Conservation (phyloP, 2,329 filamentous ascomycete genomes). For the Botrytis medusae region DNA sequence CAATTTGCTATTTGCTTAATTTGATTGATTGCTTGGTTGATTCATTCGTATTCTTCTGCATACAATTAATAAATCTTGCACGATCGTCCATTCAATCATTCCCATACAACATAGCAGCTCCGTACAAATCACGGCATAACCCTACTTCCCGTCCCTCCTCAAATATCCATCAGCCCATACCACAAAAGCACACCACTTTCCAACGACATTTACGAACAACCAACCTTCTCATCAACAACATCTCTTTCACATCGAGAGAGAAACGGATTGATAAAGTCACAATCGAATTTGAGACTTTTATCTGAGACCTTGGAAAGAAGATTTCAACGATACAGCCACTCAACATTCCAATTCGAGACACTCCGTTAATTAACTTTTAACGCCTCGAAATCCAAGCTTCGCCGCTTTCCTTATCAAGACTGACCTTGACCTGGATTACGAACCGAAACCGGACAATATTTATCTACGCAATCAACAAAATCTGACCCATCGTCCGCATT, state of each 20-base stretch:
- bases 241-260: conserved; percentile 29
- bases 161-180: neutral
- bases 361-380: neutral
- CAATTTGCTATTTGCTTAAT: neutral
- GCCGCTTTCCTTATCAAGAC: conserved; percentile 28
- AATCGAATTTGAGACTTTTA: conserved; percentile 29
- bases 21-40: conserved; percentile 15
- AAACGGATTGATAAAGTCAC: conserved; percentile 36
- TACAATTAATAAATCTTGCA: conserved; percentile 7
- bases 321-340: conserved; percentile 1
- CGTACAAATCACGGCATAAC: neutral
- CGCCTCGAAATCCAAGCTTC: conserved; percentile 12
- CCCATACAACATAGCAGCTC: neutral
- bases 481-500: conserved; percentile 3
- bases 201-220: neutral
- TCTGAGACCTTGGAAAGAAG: conserved; percentile 28
- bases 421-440: conserved; percentile 36
- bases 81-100: neutral
- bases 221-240: neutral
- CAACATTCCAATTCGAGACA: conserved; percentile 21
- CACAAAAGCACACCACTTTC: conserved; percentile 11
- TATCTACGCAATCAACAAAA: conserved; percentile 18
- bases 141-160: neutral
- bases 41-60: conserved; percentile 15
- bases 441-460: conserved; percentile 30